Conservation (phyloP, 192 early-diverging fungal species). For the Coemansia sp. region DNA sequence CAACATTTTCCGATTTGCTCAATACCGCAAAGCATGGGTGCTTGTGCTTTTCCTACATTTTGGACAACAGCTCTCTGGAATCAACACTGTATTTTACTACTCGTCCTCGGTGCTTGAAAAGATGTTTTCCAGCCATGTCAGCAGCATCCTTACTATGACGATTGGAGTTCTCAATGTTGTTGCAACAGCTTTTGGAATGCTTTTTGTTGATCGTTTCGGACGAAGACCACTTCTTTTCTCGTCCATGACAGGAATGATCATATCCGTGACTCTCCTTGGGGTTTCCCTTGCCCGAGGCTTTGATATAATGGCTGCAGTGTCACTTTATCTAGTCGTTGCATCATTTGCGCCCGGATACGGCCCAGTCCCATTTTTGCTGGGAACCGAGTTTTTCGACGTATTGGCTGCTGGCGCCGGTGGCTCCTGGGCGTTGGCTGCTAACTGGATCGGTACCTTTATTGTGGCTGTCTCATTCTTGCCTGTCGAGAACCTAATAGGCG, state of each 20-base stretch:
- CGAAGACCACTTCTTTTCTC: slow-evolving; percentile 73
- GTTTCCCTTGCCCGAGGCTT: slow-evolving; percentile 63
- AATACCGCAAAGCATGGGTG: slow-evolving; percentile 65
- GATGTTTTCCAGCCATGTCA: slow-evolving; percentile 62
- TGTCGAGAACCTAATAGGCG: slow-evolving; percentile 41
- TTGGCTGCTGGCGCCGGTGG: slow-evolving; percentile 41
- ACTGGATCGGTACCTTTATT: slow-evolving; percentile 52
- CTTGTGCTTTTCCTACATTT: slow-evolving; percentile 74
- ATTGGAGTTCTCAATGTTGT: slow-evolving; percentile 77
- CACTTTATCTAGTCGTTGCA: slow-evolving; percentile 49
- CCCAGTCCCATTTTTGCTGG: slow-evolving; percentile 51
- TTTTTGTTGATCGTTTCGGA: slow-evolving; percentile 76
- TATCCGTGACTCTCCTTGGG: slow-evolving; percentile 59
- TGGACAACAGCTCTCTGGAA: slow-evolving; percentile 89
- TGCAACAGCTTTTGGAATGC: slow-evolving; percentile 70
- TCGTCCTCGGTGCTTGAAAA: slow-evolving; percentile 71
- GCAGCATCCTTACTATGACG: slow-evolving; percentile 70
- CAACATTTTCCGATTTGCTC: slow-evolving; percentile 45
- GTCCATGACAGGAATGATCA: slow-evolving; percentile 68
- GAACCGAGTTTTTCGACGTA: slow-evolving; percentile 51
- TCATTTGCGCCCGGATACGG: slow-evolving; percentile 55
- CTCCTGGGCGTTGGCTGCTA: slow-evolving; percentile 48
- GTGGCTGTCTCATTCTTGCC: slow-evolving; percentile 44
- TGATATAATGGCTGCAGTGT: slow-evolving; percentile 78
- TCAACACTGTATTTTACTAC: slow-evolving; percentile 90